A percentile compares a stretch with the other conserved stretches of the same genome.
These are phyloP conservation scores for Babesia bigemina DNA, from an alignment of 169 alveolate genomes.

Conservation along the genomic window DNA sequence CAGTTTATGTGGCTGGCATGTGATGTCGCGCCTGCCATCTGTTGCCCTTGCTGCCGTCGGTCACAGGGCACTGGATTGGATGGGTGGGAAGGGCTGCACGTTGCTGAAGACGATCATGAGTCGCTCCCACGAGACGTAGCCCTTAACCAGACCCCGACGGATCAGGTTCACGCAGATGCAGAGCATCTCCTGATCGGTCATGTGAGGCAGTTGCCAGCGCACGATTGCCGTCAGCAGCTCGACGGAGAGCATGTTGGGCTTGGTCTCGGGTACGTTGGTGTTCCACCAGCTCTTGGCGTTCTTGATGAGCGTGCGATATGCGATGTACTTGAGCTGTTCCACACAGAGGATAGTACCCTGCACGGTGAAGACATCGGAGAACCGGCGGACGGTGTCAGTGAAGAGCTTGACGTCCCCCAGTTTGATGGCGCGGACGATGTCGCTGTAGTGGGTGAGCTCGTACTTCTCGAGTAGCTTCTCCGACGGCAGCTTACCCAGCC, in stretches of 20 bases:
- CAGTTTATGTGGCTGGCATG: too few relatives aligned
- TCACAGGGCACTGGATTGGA: slow-evolving; percentile 22
- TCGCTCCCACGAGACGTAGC: slow-evolving; percentile 85
- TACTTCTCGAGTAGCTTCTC: slow-evolving; percentile 71
- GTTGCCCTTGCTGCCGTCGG: too few relatives aligned
- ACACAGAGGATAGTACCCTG: slow-evolving; percentile 85
- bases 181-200: slow-evolving; percentile 78
- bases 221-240: slow-evolving; percentile 68
- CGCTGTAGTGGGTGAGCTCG: slow-evolving; percentile 74
- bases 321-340: slow-evolving; percentile 80
- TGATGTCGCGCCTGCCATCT: too few relatives aligned
- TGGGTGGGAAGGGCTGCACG: slow-evolving; percentile 81
- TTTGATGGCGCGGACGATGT: slow-evolving; percentile 72
- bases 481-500: slow-evolving; percentile 83
- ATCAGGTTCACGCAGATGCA: slow-evolving; percentile 84
- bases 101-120: slow-evolving; percentile 80
- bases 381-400: slow-evolving; percentile 65
- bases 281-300: slow-evolving; percentile 78
- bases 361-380: slow-evolving; percentile 60
- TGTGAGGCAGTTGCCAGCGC: slow-evolving; percentile 59
- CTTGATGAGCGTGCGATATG: slow-evolving; percentile 79
- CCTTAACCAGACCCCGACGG: slow-evolving; percentile 80
- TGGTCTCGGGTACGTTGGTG: slow-evolving; percentile 59
- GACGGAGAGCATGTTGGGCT: slow-evolving; percentile 75
- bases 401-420: slow-evolving; percentile 73